These are phyloP conservation scores for Leptomonas pyrrhocoris DNA, from an alignment of 208 protist species.

Conservation along the genomic window DNA sequence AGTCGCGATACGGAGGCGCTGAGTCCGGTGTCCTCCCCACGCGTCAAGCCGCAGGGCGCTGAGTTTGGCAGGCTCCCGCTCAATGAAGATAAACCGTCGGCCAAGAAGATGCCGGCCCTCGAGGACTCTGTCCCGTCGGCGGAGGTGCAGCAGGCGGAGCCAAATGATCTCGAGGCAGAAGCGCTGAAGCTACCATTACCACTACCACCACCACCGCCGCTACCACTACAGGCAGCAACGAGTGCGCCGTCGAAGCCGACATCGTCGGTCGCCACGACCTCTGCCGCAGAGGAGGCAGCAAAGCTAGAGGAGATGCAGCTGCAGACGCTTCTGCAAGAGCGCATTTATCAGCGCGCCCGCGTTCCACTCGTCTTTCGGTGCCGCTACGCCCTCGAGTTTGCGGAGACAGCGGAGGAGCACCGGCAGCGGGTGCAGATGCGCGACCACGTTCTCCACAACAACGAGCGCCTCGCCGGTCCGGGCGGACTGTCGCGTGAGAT, in stretches of 20 bases:
- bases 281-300: slow-evolving; percentile 3
- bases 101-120: not conserved
- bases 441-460: slow-evolving; percentile 16
- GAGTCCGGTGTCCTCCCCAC: slow-evolving; percentile 12
- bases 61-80: not conserved
- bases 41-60: not conserved
- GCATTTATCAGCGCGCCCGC: slow-evolving; percentile 15
- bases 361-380: slow-evolving; percentile 46
- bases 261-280: not conserved
- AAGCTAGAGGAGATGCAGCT: slow-evolving; percentile 28
- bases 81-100: not conserved
- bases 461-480: slow-evolving; percentile 10
- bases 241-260: not conserved
- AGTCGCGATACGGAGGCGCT: slow-evolving; percentile 34
- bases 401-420: slow-evolving; percentile 24
- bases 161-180: not conserved
- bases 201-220: not conserved
- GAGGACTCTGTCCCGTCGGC: not conserved
- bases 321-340: slow-evolving; percentile 36
- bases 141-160: not conserved
- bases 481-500: slow-evolving; percentile 10
- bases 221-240: not conserved
- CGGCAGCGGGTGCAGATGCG: slow-evolving; percentile 22
- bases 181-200: not conserved
- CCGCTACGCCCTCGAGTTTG: slow-evolving; percentile 31